phyloP scores from a whole-genome alignment of 2,329 filamentous ascomycete species.

The Aureobasidium leucospermi region DNA sequence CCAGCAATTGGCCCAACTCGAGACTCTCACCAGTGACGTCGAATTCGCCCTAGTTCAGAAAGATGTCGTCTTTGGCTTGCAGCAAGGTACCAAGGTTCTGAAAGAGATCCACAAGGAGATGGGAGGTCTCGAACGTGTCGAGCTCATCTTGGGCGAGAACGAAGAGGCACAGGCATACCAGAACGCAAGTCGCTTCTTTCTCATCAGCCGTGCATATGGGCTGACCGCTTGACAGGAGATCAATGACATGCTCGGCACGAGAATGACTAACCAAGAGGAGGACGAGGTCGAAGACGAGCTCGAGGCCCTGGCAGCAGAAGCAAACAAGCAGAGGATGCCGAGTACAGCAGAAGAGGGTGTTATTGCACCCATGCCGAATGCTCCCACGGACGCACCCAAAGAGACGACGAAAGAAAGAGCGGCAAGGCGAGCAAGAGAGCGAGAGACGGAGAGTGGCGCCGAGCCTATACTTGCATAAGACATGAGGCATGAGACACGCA shows the following conservation, averaged over 20 bases:
- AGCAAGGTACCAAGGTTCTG: constrained; percentile 84
- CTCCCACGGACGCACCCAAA: constrained; percentile 26
- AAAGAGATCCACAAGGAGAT: constrained; percentile 92
- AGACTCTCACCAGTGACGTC: constrained; percentile 78
- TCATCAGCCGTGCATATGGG: background rate
- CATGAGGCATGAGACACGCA: background rate
- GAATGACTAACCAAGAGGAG: constrained; percentile 90
- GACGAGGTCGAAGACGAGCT: constrained; percentile 97
- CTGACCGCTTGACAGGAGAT: constrained; percentile 58
- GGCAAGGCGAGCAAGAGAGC: constrained; percentile 23
- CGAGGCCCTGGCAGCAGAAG: constrained; percentile 66
- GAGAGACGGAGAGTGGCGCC: constrained; percentile 9
- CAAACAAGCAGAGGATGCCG: constrained; percentile 30
- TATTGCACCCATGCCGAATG: constrained; percentile 25
- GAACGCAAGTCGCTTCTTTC: constrained; percentile 48
- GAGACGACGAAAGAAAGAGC: constrained; percentile 23
- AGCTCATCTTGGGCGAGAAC: constrained; percentile 89
- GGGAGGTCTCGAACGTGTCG: constrained; percentile 87
- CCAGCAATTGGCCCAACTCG: constrained; percentile 84
- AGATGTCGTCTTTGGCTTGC: constrained; percentile 85
- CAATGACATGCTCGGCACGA: constrained; percentile 79
- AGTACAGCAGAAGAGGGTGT: constrained; percentile 31
- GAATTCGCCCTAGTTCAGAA: constrained; percentile 97
- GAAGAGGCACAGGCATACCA: constrained; percentile 90
- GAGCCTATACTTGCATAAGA: constrained; percentile 14